phyloP scores from a whole-genome alignment of 345 rosid genomes.

The Melaleuca quinquenervia region DNA sequence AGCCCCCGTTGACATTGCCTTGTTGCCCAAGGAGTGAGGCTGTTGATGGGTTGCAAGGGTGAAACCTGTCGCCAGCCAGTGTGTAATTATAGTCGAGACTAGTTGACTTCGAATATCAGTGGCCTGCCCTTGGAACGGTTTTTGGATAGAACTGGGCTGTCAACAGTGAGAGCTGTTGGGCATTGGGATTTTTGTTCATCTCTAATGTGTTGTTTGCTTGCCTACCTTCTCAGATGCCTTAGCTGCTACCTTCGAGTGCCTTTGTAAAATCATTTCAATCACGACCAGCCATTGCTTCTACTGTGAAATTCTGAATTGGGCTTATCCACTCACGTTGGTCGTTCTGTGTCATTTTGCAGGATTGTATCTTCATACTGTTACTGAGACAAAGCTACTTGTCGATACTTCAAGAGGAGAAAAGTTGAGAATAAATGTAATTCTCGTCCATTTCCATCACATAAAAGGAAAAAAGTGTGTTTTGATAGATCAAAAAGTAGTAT shows the following conservation, averaged over 20 bases:
- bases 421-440: slow-evolving; percentile 43
- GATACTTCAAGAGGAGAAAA: slow-evolving; percentile 68
- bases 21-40: not conserved
- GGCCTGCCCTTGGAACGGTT: not conserved
- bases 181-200: not conserved
- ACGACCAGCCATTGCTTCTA: not conserved
- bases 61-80: not conserved
- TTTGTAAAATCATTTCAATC: not conserved
- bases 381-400: slow-evolving; percentile 50
- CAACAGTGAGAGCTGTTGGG: not conserved
- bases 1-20: not conserved
- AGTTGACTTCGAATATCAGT: not conserved
- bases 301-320: not conserved
- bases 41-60: not conserved
- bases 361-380: slow-evolving; percentile 41
- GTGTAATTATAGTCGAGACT: not conserved
- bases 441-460: not conserved
- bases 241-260: not conserved
- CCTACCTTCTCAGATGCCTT: not conserved
- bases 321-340: not conserved
- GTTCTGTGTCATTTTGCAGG: slow-evolving; percentile 16
- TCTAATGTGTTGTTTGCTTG: not conserved
- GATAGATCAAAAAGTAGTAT: not conserved
- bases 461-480: not conserved
- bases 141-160: not conserved